These are phyloP conservation scores for Friedmanniomyces simplex DNA, from an alignment of 495 filamentous ascomycete species.

Conservation along the genomic window DNA sequence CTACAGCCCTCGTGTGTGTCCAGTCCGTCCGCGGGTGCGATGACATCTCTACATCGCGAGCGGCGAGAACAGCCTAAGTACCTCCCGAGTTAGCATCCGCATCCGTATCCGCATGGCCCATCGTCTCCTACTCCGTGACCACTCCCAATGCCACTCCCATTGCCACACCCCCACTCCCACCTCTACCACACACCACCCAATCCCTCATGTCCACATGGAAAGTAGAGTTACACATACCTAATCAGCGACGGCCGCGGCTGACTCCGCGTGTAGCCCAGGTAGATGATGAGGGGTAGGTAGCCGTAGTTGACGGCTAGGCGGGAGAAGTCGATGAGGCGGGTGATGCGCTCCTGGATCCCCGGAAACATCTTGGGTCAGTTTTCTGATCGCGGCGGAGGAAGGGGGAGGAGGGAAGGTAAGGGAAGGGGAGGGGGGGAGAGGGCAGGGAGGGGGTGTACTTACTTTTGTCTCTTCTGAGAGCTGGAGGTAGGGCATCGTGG, in stretches of 20 bases:
- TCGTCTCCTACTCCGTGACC: not conserved
- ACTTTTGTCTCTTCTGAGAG: slow-evolving; percentile 98
- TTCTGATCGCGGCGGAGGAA: not conserved
- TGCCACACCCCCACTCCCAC: not conserved
- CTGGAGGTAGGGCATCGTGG: slow-evolving; percentile 43
- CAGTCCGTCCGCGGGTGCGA: no score
- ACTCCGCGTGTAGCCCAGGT: slow-evolving; percentile 92
- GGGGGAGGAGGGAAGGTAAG: not conserved
- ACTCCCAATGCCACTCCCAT: not conserved
- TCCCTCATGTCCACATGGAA: no score
- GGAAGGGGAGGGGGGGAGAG: not conserved
- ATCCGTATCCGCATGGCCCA: no score
- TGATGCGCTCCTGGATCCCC: slow-evolving; percentile 73
- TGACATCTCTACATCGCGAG: slow-evolving; percentile 20
- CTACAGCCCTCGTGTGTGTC: no score
- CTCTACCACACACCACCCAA: no score
- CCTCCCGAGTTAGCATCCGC: no score
- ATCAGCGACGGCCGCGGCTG: slow-evolving; percentile 86
- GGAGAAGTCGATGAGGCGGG: slow-evolving; percentile 86
- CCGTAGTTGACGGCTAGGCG: slow-evolving; percentile 97
- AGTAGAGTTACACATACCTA: slow-evolving; percentile 51
- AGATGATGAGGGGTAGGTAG: slow-evolving; percentile 92
- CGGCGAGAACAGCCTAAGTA: slow-evolving; percentile 35
- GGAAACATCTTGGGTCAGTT: slow-evolving; percentile 13
- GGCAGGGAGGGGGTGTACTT: slow-evolving; percentile 37